Conservation (phyloP, 768 basidiomycete species). For the Hygrocybe punicea region DNA sequence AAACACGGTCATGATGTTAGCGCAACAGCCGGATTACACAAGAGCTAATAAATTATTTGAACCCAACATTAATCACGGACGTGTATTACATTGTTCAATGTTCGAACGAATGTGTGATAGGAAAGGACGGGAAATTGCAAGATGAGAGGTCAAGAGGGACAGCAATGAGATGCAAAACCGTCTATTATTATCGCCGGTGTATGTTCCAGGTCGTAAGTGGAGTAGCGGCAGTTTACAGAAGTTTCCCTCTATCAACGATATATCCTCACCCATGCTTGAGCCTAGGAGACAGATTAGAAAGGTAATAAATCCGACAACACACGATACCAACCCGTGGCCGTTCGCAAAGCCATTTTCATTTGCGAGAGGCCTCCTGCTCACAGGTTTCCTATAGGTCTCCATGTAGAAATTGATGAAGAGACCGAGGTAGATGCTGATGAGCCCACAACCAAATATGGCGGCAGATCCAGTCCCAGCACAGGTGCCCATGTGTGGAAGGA, state of each 20-base stretch:
- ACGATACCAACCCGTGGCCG: conserved; percentile 31
- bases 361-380: conserved; percentile 27
- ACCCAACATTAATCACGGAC: too few species aligned
- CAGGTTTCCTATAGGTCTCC: conserved; percentile 74
- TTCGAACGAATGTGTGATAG: background rate
- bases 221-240: background rate
- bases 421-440: conserved; percentile 86
- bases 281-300: conserved; percentile 18
- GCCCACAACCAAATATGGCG: conserved; percentile 82
- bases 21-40: background rate
- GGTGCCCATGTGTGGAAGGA: conserved; percentile 68
- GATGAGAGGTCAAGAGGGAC: background rate
- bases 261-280: conserved; percentile 29
- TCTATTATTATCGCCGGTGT: background rate
- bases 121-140: background rate
- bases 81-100: background rate
- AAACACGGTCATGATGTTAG: too few species aligned
- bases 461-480: conserved; percentile 89
- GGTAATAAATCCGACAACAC: conserved; percentile 9
- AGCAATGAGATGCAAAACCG: background rate
- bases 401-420: conserved; percentile 97
- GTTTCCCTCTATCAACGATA: too few species aligned
- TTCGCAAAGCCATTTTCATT: conserved; percentile 31
- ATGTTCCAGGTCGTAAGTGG: background rate
- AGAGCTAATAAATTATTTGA: too few species aligned